Conservation (phyloP, 2,329 filamentous ascomycete genomes). For the Erysiphe pulchra region DNA sequence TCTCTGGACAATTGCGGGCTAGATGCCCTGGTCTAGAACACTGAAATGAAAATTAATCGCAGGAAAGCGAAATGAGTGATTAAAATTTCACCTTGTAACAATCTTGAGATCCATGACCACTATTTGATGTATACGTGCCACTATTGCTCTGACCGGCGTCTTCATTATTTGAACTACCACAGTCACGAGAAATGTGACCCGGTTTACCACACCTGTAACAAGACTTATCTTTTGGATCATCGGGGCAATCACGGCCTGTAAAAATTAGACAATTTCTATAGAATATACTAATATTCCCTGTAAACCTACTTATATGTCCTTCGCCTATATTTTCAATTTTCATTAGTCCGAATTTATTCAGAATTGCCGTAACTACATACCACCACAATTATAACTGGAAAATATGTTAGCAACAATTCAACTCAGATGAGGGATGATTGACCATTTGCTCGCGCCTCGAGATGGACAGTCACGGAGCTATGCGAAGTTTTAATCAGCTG, state of each 20-base stretch:
- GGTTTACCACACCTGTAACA: constrained; percentile 58
- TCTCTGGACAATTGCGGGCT: constrained; percentile 65
- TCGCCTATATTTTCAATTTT: constrained; percentile 17
- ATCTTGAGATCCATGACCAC: constrained; percentile 29
- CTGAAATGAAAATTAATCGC: constrained; percentile 16
- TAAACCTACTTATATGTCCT: constrained; percentile 51
- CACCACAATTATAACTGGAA: constrained; percentile 57
- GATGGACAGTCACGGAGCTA: constrained; percentile 69
- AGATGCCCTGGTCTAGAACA: constrained; percentile 94
- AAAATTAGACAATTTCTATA: constrained; percentile 5
- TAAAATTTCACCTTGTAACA: constrained; percentile 47
- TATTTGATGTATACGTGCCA: constrained; percentile 1
- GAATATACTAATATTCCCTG: not conserved
- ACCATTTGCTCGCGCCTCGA: constrained; percentile 65
- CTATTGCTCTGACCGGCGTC: constrained; percentile 9
- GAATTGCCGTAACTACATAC: constrained; percentile 21
- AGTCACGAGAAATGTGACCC: constrained; percentile 77
- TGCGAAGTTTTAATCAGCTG: constrained; percentile 4
- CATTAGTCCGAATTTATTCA: not conserved
- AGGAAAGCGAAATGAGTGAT: not conserved
- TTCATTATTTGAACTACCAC: constrained; percentile 13
- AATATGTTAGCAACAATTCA: not conserved
- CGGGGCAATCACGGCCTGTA: constrained; percentile 66
- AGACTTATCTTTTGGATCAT: constrained; percentile 68
- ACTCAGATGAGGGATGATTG: constrained; percentile 14